Percentiles rank a stretch among this genome's conserved stretches.
These are phyloP conservation scores for Cubamyces lactineus DNA, from an alignment of 768 basidiomycete species.

Conservation along the genomic window DNA sequence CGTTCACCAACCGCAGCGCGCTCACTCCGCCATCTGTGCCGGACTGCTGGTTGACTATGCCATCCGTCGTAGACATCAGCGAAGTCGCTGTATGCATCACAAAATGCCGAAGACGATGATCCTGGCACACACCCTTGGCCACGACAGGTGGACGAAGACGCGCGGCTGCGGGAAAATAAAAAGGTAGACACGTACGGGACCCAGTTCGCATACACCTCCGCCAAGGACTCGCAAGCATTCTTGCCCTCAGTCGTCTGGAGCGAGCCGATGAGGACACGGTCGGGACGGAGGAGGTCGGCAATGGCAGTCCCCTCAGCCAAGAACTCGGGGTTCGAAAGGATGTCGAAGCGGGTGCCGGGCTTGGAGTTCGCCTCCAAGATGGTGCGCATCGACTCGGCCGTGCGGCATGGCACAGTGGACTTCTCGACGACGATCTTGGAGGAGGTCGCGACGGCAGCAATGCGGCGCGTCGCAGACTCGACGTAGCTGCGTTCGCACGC, in stretches of 20 bases:
- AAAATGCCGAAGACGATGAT: too few species aligned
- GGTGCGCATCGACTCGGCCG: conserved; percentile 98
- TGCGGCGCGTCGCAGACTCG: conserved; percentile 94
- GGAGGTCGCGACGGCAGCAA: conserved; percentile 86
- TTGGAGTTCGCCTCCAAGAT: conserved; percentile 99
- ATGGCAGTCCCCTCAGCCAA: conserved; percentile 98
- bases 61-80: too few species aligned
- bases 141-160: background rate
- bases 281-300: conserved; percentile 81
- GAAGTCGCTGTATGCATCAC: background rate
- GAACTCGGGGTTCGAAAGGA: conserved; percentile 99
- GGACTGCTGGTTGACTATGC: too few species aligned
- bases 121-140: too few species aligned
- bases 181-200: conserved; percentile 68
- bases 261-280: conserved; percentile 97
- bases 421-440: conserved; percentile 99
- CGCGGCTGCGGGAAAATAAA: background rate
- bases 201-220: conserved; percentile 93
- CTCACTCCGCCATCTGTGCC: too few species aligned
- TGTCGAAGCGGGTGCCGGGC: conserved; percentile 89
- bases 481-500: conserved; percentile 70
- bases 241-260: conserved; percentile 87
- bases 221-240: conserved; percentile 75
- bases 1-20: too few species aligned
- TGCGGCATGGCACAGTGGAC: conserved; percentile 98